Conservation (phyloP, 2,329 filamentous ascomycete genomes). For the Fusarium sp. region DNA sequence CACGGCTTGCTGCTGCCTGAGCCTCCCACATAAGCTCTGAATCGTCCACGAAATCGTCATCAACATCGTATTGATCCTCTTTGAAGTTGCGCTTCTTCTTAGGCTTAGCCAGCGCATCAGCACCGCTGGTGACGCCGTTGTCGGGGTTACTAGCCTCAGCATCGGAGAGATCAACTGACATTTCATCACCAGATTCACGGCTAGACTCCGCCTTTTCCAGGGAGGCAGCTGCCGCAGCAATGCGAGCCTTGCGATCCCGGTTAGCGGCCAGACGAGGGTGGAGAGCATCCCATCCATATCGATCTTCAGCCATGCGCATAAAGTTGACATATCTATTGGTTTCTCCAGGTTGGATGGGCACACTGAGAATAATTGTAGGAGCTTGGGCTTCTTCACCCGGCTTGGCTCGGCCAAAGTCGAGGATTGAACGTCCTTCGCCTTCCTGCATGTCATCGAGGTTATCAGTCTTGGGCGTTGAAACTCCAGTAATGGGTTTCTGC, state of each 20-base stretch:
- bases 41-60: constrained; percentile 90
- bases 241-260: constrained; percentile 85
- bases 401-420: constrained; percentile 70
- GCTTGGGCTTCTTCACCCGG: constrained; percentile 70
- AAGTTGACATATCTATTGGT: constrained; percentile 96
- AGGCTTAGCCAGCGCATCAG: constrained; percentile 72
- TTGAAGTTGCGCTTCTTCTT: constrained; percentile 86
- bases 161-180: constrained; percentile 81
- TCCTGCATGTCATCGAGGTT: constrained; percentile 62
- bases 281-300: constrained; percentile 93
- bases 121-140: constrained; percentile 73
- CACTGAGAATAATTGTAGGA: constrained; percentile 85
- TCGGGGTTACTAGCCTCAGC: constrained; percentile 89
- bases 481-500: constrained; percentile 58
- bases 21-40: constrained; percentile 96
- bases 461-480: constrained; percentile 63
- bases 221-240: constrained; percentile 88
- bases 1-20: constrained; percentile 91
- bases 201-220: constrained; percentile 80
- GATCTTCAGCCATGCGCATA: constrained; percentile 90
- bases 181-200: constrained; percentile 81
- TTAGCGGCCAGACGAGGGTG: constrained; percentile 92
- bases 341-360: constrained; percentile 79
- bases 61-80: constrained; percentile 85
- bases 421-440: constrained; percentile 66